Conservation (phyloP, 345 rosid species). For the Eucalyptus caleyi region DNA sequence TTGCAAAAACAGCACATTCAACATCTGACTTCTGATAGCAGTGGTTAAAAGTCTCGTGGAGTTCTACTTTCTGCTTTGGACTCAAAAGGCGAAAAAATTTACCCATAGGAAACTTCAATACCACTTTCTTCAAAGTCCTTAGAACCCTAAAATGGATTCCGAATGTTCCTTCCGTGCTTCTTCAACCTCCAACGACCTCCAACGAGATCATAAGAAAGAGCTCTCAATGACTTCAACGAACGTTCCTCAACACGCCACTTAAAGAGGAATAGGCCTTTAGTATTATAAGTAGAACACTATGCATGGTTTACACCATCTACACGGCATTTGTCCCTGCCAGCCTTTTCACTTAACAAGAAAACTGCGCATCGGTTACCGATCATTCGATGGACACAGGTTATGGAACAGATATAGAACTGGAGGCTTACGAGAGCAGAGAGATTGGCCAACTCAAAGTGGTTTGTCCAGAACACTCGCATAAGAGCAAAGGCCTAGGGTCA, state of each 20-base stretch:
- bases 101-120: not conserved
- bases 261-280: not conserved
- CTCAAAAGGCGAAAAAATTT: not conserved
- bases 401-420: not conserved
- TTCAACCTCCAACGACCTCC: not conserved
- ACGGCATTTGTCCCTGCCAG: not conserved
- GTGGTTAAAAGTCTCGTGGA: not conserved
- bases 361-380: not conserved
- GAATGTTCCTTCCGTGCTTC: not conserved
- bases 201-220: not conserved
- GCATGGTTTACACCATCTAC: not conserved
- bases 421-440: not conserved
- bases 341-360: not conserved
- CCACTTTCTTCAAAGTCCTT: not conserved
- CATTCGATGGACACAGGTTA: not conserved
- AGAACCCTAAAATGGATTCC: not conserved
- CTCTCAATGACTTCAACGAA: not conserved
- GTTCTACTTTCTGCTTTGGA: not conserved
- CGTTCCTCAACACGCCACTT: not conserved
- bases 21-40: not conserved
- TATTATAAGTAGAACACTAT: not conserved
- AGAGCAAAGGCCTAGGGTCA: not conserved
- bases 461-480: not conserved
- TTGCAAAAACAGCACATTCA: not conserved
- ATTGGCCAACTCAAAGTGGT: not conserved